phyloP scores from a whole-genome alignment of 768 basidiomycete species.

The Coprinopsis cinerea region DNA sequence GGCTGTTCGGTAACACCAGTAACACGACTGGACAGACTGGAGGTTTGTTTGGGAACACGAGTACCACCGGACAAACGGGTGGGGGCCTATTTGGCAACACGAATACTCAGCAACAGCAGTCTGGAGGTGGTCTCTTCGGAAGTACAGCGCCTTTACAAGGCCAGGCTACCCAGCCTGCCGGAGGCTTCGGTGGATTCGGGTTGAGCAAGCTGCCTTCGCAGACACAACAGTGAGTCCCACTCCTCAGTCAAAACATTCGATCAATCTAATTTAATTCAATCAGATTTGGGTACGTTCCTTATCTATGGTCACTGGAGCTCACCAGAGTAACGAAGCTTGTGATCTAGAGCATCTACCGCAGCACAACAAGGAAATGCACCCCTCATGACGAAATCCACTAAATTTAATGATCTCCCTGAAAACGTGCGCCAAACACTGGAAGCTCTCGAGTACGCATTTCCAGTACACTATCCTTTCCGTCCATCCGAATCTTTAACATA shows the following conservation, averaged over 20 bases:
- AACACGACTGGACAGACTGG: background rate
- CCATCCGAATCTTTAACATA: no score
- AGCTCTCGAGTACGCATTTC: conserved; percentile 54
- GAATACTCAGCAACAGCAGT: conserved; percentile 15
- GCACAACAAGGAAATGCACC: conserved; percentile 27
- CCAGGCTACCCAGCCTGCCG: conserved; percentile 11
- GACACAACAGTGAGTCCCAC: background rate
- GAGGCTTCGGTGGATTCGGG: conserved; percentile 11
- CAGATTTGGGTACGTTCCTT: background rate
- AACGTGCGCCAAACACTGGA: conserved; percentile 60
- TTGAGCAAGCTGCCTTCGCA: conserved; percentile 16
- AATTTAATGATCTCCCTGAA: conserved; percentile 81
- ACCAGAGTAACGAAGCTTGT: background rate
- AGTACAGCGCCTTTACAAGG: conserved; percentile 15
- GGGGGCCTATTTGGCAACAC: conserved; percentile 14
- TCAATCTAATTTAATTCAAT: background rate
- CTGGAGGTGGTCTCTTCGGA: conserved; percentile 18
- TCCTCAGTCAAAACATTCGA: background rate
- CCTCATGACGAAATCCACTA: conserved; percentile 50
- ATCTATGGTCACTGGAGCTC: background rate
- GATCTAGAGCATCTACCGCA: conserved; percentile 6
- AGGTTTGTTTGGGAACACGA: conserved; percentile 7
- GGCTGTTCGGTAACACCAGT: background rate
- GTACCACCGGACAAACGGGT: background rate
- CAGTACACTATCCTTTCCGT: background rate